These are phyloP conservation scores for Phyllosticta citribraziliensis DNA, from an alignment of 2,329 filamentous ascomycete species.

Conservation along the genomic window DNA sequence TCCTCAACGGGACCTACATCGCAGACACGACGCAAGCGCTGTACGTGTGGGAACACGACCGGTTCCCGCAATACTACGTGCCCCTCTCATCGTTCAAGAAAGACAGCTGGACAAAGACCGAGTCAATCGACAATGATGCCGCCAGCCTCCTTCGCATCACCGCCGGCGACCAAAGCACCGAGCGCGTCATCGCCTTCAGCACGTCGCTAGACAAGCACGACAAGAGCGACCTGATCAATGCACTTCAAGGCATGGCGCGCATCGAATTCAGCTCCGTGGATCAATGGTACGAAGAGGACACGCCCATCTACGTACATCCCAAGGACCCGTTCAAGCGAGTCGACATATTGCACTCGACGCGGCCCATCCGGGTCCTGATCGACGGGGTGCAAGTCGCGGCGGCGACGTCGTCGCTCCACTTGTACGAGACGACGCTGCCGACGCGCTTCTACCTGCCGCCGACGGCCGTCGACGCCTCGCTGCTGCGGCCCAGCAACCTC, in stretches of 20 bases:
- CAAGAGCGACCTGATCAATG: background rate
- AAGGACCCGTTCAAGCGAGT: constrained; percentile 59
- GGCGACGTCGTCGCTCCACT: constrained; percentile 31
- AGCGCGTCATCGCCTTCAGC: constrained; percentile 21
- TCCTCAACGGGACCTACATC: constrained; percentile 23
- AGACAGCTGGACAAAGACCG: background rate
- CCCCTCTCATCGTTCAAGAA: background rate
- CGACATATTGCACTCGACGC: constrained; percentile 48
- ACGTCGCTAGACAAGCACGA: constrained; percentile 10
- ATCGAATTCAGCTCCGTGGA: constrained; percentile 19
- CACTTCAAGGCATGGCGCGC: constrained; percentile 21
- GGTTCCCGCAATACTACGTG: constrained; percentile 24
- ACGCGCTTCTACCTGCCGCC: constrained; percentile 51
- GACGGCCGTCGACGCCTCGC: constrained; percentile 36
- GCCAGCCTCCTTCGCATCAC: constrained; percentile 12
- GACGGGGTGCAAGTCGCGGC: constrained; percentile 25
- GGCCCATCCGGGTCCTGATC: constrained; percentile 42
- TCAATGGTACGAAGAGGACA: constrained; percentile 49
- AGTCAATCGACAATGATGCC: background rate
- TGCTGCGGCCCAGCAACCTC: constrained; percentile 44
- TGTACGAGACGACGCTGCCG: constrained; percentile 52
- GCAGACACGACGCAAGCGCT: constrained; percentile 25
- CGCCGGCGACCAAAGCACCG: constrained; percentile 14
- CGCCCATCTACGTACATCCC: constrained; percentile 50
- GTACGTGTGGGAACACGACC: constrained; percentile 29